Evolutionary conservation across 2,329 filamentous ascomycete species (phyloP).

Genomic region (Amauroascus verrucosus): DNA sequence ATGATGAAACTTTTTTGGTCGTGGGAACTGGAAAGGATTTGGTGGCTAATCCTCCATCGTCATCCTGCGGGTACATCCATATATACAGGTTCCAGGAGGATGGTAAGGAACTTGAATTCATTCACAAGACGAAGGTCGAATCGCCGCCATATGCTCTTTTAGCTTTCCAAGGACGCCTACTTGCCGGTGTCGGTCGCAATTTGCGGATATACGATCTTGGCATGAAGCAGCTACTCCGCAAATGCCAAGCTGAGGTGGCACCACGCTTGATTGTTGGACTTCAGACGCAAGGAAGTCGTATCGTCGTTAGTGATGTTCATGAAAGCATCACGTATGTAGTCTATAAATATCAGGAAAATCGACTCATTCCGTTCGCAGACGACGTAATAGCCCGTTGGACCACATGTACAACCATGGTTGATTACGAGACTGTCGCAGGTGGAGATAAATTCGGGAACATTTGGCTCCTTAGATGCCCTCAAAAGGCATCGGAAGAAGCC

Average conservation of each 20-base stretch:
- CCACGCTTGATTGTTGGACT: conserved; percentile 78
- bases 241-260: conserved; percentile 70
- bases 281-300: conserved; percentile 80
- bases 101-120: conserved; percentile 81
- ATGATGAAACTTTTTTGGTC: conserved; percentile 81
- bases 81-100: conserved; percentile 83
- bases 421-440: conserved; percentile 91
- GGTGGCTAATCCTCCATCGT: conserved; percentile 64
- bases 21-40: conserved; percentile 92
- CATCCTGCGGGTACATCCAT: conserved; percentile 72
- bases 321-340: conserved; percentile 87
- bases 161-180: conserved; percentile 81
- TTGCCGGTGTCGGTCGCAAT: conserved; percentile 74
- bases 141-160: conserved; percentile 81
- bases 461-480: conserved; percentile 79
- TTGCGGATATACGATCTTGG: conserved; percentile 87
- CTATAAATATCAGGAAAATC: conserved; percentile 86
- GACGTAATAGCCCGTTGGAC: conserved; percentile 86
- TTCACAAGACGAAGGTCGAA: conserved; percentile 90
- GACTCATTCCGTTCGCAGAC: conserved; percentile 84
- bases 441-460: conserved; percentile 98
- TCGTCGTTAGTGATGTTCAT: conserved; percentile 84
- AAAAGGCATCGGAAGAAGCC: conserved; percentile 75
- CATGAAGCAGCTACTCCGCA: conserved; percentile 83
- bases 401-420: conserved; percentile 82